Conservation (phyloP, 169 alveolate genomes). For the Condylostoma magnum region DNA sequence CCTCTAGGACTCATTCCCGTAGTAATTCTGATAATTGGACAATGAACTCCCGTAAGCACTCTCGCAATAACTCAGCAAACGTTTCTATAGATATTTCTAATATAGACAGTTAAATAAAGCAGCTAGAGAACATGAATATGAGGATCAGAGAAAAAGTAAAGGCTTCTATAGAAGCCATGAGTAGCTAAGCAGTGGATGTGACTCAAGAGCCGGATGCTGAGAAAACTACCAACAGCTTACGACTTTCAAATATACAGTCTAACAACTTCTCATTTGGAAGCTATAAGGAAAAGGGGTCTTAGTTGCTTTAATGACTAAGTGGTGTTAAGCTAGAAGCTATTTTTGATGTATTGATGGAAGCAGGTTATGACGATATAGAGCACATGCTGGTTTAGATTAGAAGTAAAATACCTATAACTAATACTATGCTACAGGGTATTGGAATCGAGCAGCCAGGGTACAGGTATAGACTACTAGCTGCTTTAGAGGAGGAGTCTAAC, state of each 20-base stretch:
- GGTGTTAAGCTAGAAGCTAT: background rate
- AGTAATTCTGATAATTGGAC: no score
- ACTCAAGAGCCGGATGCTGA: conserved; percentile 16
- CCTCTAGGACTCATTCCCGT: conserved; percentile 12
- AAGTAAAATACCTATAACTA: background rate
- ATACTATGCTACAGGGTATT: conserved; percentile 3
- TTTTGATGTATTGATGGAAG: background rate
- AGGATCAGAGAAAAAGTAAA: background rate
- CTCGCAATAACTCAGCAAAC: no score
- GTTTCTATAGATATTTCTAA: no score
- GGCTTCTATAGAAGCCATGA: background rate
- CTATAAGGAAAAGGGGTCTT: background rate
- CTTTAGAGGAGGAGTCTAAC: conserved; percentile 2
- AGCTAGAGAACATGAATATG: background rate
- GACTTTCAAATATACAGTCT: background rate
- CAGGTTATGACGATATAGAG: conserved; percentile 23
- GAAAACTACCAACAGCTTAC: no score
- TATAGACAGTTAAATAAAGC: background rate
- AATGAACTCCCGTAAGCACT: no score
- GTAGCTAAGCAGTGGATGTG: no score
- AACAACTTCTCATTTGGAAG: conserved; percentile 2
- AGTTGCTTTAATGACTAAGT: background rate
- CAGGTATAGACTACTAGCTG: conserved; percentile 7
- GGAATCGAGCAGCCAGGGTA: conserved; percentile 9
- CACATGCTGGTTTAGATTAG: background rate